Percentiles rank a stretch among this genome's conserved stretches.
These are phyloP conservation scores for Saccharomycopsis hybrid DNA, from an alignment of 1,139 yeast genomes.

Conservation along the genomic window DNA sequence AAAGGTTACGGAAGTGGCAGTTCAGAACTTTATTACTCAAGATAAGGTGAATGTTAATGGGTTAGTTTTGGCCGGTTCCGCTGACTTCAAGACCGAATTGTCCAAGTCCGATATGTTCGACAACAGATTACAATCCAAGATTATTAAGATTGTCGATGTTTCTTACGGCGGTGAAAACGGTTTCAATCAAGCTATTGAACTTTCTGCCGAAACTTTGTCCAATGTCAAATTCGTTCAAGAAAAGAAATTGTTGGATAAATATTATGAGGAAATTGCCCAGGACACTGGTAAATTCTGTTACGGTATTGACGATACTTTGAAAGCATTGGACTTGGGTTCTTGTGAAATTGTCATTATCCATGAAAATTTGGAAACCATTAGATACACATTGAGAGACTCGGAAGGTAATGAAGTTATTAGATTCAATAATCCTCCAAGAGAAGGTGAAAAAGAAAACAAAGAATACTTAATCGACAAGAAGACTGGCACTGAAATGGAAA, in stretches of 20 bases:
- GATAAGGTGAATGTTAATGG: conserved; percentile 95
- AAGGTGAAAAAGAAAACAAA: conserved; percentile 55
- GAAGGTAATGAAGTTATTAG: conserved; percentile 76
- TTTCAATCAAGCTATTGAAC: conserved; percentile 96
- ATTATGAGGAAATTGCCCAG: conserved; percentile 95
- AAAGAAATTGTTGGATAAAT: conserved; percentile 84
- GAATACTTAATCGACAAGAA: conserved; percentile 73
- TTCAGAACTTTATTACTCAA: conserved; percentile 85
- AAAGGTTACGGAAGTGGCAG: conserved; percentile 97
- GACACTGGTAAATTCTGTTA: conserved; percentile 97
- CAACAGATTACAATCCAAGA: conserved; percentile 77
- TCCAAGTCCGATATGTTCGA: conserved; percentile 91
- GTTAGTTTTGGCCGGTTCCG: conserved; percentile 94
- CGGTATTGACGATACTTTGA: conserved; percentile 92
- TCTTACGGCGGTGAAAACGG: conserved; percentile 99
- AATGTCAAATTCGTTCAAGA: conserved; percentile 97
- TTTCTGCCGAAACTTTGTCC: conserved; percentile 92
- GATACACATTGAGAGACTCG: conserved; percentile 78
- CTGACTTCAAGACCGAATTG: conserved; percentile 94
- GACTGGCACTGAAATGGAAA: conserved; percentile 87
- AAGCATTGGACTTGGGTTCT: conserved; percentile 94
- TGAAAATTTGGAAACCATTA: conserved; percentile 79
- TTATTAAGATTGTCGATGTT: conserved; percentile 88
- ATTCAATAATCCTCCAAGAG: conserved; percentile 50
- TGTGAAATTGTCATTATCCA: conserved; percentile 88